A percentile compares a stretch with the other conserved stretches of the same genome.
Conservation (phyloP, 345 rosid genomes). For the Gossypium bickii region DNA sequence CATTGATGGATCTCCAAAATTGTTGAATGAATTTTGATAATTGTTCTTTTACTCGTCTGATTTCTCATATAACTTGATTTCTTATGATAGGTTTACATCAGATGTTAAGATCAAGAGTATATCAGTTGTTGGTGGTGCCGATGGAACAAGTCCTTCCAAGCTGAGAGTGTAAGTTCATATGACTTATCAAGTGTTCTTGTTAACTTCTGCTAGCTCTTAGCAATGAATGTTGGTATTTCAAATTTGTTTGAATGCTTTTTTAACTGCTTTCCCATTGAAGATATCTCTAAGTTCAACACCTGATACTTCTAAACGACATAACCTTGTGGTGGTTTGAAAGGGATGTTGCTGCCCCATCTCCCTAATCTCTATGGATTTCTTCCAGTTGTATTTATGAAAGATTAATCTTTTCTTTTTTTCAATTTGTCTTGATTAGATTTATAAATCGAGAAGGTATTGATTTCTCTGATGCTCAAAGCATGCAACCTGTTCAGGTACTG, state of each 20-base stretch:
- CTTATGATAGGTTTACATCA: conserved; percentile 66
- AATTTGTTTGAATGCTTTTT: neutral
- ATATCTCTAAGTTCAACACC: neutral
- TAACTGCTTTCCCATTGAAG: neutral
- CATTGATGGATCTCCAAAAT: neutral
- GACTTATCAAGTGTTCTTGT: neutral
- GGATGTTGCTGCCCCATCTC: neutral
- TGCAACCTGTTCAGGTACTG: conserved; percentile 88
- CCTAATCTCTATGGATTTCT: neutral
- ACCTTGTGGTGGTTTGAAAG: neutral
- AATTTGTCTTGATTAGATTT: conserved; percentile 45
- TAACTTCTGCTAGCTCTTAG: neutral
- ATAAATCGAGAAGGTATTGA: conserved; percentile 88
- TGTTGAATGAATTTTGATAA: neutral
- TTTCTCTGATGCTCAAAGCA: conserved; percentile 92
- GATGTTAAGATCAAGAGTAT: conserved; percentile 97
- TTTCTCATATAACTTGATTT: conserved; percentile 8
- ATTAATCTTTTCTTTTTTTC: neutral
- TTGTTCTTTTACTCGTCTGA: neutral
- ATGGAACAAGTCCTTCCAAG: conserved; percentile 93
- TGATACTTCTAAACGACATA: neutral
- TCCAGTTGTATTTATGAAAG: neutral
- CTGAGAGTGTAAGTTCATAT: conserved; percentile 75
- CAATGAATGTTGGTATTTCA: conserved; percentile 3
- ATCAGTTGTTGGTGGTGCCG: conserved; percentile 81